These are phyloP conservation scores for Ophiostoma angusticollis DNA, from an alignment of 2,329 filamentous ascomycete species.

Conservation along the genomic window DNA sequence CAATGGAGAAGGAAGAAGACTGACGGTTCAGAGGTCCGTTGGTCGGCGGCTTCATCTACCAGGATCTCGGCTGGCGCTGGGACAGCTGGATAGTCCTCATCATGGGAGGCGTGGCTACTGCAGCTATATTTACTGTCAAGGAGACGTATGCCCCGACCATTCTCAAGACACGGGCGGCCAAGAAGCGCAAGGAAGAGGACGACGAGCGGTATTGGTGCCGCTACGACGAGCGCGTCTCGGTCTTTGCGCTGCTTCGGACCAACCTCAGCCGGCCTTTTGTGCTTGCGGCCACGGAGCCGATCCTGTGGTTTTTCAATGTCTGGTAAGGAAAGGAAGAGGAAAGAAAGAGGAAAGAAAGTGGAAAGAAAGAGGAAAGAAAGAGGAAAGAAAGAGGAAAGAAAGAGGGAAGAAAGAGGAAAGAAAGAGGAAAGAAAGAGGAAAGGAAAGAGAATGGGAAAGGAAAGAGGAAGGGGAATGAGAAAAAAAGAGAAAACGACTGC, in stretches of 20 bases:
- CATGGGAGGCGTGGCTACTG: slow-evolving; percentile 47
- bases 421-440: too few relatives aligned
- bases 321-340: too few relatives aligned
- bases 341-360: too few relatives aligned
- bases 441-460: too few relatives aligned
- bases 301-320: slow-evolving; percentile 55
- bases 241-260: slow-evolving; percentile 54
- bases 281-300: slow-evolving; percentile 70
- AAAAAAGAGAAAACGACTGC: too few relatives aligned
- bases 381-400: too few relatives aligned
- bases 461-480: too few relatives aligned
- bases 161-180: slow-evolving; percentile 51
- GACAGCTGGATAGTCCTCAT: slow-evolving; percentile 73
- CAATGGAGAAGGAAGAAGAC: too few relatives aligned
- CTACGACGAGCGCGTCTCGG: slow-evolving; percentile 59
- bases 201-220: slow-evolving; percentile 66
- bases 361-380: too few relatives aligned
- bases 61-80: slow-evolving; percentile 55
- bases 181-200: slow-evolving; percentile 51
- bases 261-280: slow-evolving; percentile 69
- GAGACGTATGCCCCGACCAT: slow-evolving; percentile 70
- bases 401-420: too few relatives aligned
- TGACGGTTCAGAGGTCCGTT: slow-evolving; percentile 41
- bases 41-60: slow-evolving; percentile 41
- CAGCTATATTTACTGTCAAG: slow-evolving; percentile 45